These are phyloP conservation scores for Gracilaria domingensis DNA, from an alignment of 23 red algal genomes.

Conservation along the genomic window DNA sequence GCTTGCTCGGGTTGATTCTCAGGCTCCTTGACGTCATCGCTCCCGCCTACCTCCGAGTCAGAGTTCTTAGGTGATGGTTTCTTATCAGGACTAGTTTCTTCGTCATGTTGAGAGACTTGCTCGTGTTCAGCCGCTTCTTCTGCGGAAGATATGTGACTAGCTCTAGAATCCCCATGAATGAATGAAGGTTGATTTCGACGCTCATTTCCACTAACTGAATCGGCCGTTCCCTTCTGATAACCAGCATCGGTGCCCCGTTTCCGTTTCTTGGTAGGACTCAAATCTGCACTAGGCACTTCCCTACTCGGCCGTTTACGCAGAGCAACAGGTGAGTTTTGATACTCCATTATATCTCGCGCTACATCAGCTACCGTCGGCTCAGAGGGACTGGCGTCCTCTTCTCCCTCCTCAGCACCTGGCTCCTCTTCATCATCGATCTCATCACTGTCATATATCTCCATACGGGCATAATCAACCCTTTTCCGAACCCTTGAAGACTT, in stretches of 20 bases:
- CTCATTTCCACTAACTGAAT: background rate
- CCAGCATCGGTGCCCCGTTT: background rate
- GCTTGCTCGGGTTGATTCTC: background rate
- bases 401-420: background rate
- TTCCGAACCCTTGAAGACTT: constrained; percentile 10
- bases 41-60: background rate
- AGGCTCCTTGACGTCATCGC: background rate
- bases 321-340: constrained; percentile 19
- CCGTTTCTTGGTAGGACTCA: background rate
- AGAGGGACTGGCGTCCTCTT: background rate
- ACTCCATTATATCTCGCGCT: constrained; percentile 30
- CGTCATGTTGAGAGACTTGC: background rate
- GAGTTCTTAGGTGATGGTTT: background rate
- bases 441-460: constrained; percentile 4
- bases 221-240: background rate
- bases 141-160: background rate
- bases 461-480: constrained; percentile 46
- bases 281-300: background rate
- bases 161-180: background rate
- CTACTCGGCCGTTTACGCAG: constrained; percentile 1
- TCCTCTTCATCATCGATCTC: background rate
- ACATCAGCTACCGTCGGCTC: constrained; percentile 14
- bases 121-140: background rate
- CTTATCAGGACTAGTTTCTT: background rate
- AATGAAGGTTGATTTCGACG: background rate